phyloP scores from a whole-genome alignment of 345 rosid species.

The Moricandia moricandioides region DNA sequence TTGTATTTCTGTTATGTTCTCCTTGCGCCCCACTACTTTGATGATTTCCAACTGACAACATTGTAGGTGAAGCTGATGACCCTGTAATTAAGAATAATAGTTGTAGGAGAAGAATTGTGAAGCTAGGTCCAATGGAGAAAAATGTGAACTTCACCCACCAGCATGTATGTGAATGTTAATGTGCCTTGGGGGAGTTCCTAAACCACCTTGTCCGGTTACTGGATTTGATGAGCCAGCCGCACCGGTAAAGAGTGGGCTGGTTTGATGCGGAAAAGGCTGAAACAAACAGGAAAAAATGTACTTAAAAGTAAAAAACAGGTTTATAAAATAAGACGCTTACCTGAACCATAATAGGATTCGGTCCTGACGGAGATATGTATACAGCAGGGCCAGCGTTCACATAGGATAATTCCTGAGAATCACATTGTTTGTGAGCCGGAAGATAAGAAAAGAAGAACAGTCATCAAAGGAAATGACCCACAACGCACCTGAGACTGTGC shows the following conservation, averaged over 20 bases:
- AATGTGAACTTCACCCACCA: constrained; percentile 50
- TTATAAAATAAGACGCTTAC: constrained; percentile 38
- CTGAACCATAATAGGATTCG: constrained; percentile 98
- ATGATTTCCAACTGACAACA: constrained; percentile 55
- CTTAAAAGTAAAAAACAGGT: neutral
- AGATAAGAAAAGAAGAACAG: neutral
- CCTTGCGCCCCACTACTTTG: constrained; percentile 52
- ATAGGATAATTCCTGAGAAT: constrained; percentile 59
- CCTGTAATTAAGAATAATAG: constrained; percentile 41
- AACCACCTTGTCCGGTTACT: constrained; percentile 51
- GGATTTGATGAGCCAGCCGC: constrained; percentile 53
- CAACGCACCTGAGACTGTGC: constrained; percentile 69
- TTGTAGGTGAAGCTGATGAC: constrained; percentile 49
- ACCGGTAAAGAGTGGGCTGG: constrained; percentile 65
- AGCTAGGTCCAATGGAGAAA: neutral
- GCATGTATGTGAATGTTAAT: constrained; percentile 95
- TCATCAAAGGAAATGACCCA: neutral
- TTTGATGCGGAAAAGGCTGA: constrained; percentile 93
- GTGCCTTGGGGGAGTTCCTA: constrained; percentile 66
- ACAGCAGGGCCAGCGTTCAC: constrained; percentile 94
- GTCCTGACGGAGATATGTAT: constrained; percentile 85
- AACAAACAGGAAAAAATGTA: constrained; percentile 23
- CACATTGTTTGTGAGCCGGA: constrained; percentile 20
- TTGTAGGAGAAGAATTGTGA: neutral
- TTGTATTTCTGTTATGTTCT: constrained; percentile 47